Conservation (phyloP, 495 filamentous ascomycete genomes). For the Podospora pseudopauciseta region DNA sequence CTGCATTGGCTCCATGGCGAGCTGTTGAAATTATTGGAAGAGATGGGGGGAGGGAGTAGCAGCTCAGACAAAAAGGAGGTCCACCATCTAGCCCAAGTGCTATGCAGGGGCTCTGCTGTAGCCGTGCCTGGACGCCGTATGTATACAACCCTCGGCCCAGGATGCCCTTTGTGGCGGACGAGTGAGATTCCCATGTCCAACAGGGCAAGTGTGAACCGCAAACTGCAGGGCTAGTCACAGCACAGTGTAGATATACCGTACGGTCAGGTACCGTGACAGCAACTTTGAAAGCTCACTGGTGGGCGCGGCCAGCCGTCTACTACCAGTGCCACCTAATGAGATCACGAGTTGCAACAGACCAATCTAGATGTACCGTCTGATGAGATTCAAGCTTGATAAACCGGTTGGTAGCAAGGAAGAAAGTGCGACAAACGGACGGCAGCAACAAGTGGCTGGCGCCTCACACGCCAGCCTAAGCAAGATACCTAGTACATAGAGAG, state of each 20-base stretch:
- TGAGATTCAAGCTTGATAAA: background rate
- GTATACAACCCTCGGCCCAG: constrained; percentile 1
- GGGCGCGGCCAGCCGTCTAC: background rate
- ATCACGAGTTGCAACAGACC: background rate
- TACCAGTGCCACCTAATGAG: background rate
- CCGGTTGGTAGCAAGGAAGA: background rate
- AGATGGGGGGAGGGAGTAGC: background rate
- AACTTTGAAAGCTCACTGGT: background rate
- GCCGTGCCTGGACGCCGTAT: background rate
- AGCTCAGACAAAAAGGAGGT: constrained; percentile 2
- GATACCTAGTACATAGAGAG: background rate
- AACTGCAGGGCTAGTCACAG: background rate
- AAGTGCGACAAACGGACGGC: background rate
- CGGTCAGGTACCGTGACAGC: background rate
- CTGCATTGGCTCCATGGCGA: constrained; percentile 20
- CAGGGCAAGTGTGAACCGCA: background rate
- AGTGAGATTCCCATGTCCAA: constrained; percentile 5
- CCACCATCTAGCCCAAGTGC: background rate
- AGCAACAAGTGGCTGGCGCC: background rate
- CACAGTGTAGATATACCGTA: background rate
- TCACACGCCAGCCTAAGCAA: no score
- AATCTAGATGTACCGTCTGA: background rate
- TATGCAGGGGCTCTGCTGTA: constrained; percentile 1
- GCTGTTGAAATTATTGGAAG: background rate
- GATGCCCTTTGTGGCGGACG: background rate